Evolutionary conservation across 2,329 filamentous ascomycete genomes (phyloP), one percentile per base, ranked within the genome.

Genomic region (Penicillium expansum): DNA sequence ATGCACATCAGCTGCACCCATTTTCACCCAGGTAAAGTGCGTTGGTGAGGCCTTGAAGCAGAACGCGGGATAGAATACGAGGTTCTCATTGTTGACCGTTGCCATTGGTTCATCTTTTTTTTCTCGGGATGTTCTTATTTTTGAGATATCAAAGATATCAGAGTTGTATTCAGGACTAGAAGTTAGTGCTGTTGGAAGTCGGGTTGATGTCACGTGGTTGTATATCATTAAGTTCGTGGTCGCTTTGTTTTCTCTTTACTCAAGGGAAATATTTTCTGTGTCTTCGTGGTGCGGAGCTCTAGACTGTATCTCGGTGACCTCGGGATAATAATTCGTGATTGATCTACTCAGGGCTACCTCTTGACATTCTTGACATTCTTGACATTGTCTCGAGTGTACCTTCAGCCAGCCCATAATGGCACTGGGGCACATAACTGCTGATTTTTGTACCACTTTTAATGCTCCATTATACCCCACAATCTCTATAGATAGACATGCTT

Each of bases 1-100:
- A 65, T 84, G 83, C 38, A 87, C 77, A 70, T 86, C 82, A 29
- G 75, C 73, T 16, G 77, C 77, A 1, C 81, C 80, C 61, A 88
- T 76, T 67, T 85, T 85, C 70, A 86, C 85, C 85, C 85, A 88
- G 67, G 77, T 69, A 72, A 82, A 80, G 71, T 80, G 85, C 9
- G 85, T 87, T n/a, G 82, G 80, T 6, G 85, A 86, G 35, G 77
- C 78, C 45, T 74, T 72, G 70, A 84, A 86, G 76, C 83, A 86
- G 69, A 81, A 85, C 37, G 80, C 80, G 16, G 84, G 83, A 61
- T 86, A 86, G 60, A 83, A 80, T 24, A 64, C 63, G 52, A 73
- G 68, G 24, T 59, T 60, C 56, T 56, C 62, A 62, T 66, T 51
- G 29, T 61, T 48, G 47, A n/a, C 45, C 57, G 65, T 63, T 59